These are phyloP conservation scores for Exserohilum rostratum DNA, from an alignment of 2,329 filamentous ascomycete species.

Conservation along the genomic window DNA sequence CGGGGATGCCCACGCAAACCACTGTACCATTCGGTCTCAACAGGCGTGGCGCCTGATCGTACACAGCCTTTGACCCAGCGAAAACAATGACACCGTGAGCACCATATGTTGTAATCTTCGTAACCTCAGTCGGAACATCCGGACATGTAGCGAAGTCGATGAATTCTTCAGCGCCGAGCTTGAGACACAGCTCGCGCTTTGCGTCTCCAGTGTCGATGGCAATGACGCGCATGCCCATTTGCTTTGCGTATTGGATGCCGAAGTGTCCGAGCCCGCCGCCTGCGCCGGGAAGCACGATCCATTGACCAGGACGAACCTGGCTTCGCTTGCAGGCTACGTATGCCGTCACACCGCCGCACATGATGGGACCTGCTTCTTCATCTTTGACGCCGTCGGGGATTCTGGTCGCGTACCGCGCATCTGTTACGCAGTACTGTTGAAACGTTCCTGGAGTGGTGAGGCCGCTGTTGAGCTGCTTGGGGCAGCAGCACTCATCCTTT, in stretches of 20 bases:
- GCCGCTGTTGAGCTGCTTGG: conserved; percentile 71
- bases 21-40: conserved; percentile 35
- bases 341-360: conserved; percentile 52
- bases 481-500: conserved; percentile 54
- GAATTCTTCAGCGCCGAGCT: conserved; percentile 62
- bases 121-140: conserved; percentile 63
- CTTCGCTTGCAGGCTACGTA: conserved; percentile 54
- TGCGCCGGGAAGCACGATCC: conserved; percentile 48
- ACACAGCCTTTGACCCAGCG: conserved; percentile 57
- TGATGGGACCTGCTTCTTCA: conserved; percentile 53
- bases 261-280: conserved; percentile 44
- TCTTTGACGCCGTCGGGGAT: conserved; percentile 53
- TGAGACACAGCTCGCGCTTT: conserved; percentile 54
- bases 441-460: conserved; percentile 52
- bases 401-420: conserved; percentile 53
- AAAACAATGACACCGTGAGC: conserved; percentile 85
- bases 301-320: conserved; percentile 43
- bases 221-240: conserved; percentile 63
- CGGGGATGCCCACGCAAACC: conserved; percentile 38
- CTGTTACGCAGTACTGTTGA: conserved; percentile 52
- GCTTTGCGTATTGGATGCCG: conserved; percentile 50
- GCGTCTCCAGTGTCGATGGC: conserved; percentile 60
- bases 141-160: conserved; percentile 64
- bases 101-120: conserved; percentile 61
- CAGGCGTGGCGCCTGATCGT: conserved; percentile 38